A percentile compares a stretch with the other conserved stretches of the same genome.
These are phyloP conservation scores for Saccharomyces uvarum DNA, from an alignment of 1,139 yeast species.

Conservation along the genomic window DNA sequence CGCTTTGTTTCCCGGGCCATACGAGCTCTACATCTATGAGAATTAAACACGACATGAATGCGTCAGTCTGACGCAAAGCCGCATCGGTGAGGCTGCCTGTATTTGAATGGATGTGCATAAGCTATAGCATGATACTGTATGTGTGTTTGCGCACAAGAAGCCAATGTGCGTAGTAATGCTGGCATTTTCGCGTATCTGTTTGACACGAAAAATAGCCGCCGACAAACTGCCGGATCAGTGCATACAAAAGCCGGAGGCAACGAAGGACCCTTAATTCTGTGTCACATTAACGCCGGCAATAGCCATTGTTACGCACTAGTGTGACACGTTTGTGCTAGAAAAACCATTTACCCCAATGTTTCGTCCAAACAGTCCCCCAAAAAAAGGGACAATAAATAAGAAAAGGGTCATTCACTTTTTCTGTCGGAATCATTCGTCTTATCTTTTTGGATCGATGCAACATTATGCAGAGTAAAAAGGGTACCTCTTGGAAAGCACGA, in stretches of 20 bases:
- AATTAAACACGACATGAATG: background rate
- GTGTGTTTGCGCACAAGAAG: background rate
- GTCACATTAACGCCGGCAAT: background rate
- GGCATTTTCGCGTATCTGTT: background rate
- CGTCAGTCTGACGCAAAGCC: background rate
- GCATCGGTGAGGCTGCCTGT: background rate
- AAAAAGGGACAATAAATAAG: background rate
- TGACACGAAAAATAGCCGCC: background rate
- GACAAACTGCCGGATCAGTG: background rate
- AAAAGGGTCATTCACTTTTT: background rate
- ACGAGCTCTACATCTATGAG: background rate
- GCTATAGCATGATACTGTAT: background rate
- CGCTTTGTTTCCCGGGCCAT: background rate
- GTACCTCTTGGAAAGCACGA: background rate
- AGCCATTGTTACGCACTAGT: background rate
- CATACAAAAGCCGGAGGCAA: background rate
- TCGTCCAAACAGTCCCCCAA: background rate
- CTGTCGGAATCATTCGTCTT: background rate
- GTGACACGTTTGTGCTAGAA: background rate
- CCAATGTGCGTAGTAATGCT: background rate
- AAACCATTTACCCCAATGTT: background rate
- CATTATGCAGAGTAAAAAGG: background rate
- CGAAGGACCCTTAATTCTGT: background rate
- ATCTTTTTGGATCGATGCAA: background rate
- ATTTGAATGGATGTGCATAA: background rate